Evolutionary conservation across 306 rosid genomes (phyloP).

Genomic region (Ceratonia siliqua): DNA sequence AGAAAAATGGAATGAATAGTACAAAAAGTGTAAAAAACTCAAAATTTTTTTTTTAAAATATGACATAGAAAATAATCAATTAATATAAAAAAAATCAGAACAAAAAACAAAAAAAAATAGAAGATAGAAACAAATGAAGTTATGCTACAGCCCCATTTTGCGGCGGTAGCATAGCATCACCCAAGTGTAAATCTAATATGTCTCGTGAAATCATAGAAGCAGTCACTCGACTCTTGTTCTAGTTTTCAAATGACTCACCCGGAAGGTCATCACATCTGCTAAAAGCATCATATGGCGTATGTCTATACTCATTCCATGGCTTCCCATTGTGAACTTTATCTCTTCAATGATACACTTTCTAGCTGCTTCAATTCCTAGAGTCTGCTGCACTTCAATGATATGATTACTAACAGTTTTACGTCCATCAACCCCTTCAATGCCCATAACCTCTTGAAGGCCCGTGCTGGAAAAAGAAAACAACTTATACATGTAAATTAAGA

Average conservation of each 20-base stretch:
- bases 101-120: too few relatives aligned
- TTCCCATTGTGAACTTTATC: conserved; percentile 74
- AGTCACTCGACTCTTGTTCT: background rate
- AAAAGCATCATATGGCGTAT: conserved; percentile 94
- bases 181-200: conserved; percentile 9
- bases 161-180: too few relatives aligned
- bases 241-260: conserved; percentile 60
- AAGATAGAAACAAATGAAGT: too few relatives aligned
- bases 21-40: too few relatives aligned
- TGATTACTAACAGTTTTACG: conserved; percentile 70
- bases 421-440: conserved; percentile 83
- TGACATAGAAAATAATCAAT: too few relatives aligned
- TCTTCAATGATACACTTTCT: conserved; percentile 77
- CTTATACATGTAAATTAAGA: conserved; percentile 1
- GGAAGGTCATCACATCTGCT: conserved; percentile 87
- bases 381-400: conserved; percentile 67
- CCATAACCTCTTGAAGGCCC: conserved; percentile 82
- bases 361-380: conserved; percentile 94
- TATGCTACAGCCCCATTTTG: too few relatives aligned
- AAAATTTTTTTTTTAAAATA: too few relatives aligned
- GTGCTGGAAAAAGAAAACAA: conserved; percentile 43
- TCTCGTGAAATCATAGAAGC: conserved; percentile 12
- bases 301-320: conserved; percentile 87
- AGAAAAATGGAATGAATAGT: too few relatives aligned
- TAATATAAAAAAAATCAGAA: too few relatives aligned